Percentiles rank a stretch among this genome's conserved stretches.
Conservation (phyloP, 2,329 filamentous ascomycete genomes). For the Metarhizium anisopliae region DNA sequence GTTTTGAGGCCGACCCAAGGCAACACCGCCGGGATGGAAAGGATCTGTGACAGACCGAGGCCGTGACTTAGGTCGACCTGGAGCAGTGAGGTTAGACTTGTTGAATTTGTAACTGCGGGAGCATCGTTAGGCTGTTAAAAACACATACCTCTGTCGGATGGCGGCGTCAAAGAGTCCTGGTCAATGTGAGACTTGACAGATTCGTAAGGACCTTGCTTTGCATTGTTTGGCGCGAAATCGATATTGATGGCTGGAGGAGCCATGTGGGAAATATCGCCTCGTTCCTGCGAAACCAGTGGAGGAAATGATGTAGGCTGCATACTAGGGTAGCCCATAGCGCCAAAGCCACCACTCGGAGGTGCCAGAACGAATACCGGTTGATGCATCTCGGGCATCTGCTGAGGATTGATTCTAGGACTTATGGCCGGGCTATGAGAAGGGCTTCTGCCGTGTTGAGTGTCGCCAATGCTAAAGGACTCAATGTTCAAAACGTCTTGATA, state of each 20-base stretch:
- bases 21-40: conserved; percentile 39
- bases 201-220: conserved; percentile 22
- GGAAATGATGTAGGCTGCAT: conserved; percentile 39
- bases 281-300: conserved; percentile 35
- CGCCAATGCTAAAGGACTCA: conserved; percentile 71
- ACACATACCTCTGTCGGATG: conserved; percentile 59
- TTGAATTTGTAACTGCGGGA: not conserved
- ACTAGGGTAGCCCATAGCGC: conserved; percentile 21
- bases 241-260: conserved; percentile 93
- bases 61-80: conserved; percentile 39
- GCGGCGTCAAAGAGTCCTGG: conserved; percentile 75
- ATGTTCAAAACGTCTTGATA: conserved; percentile 75
- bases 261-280: conserved; percentile 64
- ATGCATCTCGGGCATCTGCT: conserved; percentile 43
- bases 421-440: conserved; percentile 68
- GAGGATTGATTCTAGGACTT: conserved; percentile 51
- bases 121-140: not conserved
- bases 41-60: conserved; percentile 52
- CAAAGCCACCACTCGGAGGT: conserved; percentile 29
- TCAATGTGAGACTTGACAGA: conserved; percentile 57
- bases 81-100: conserved; percentile 2
- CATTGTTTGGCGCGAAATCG: conserved; percentile 74
- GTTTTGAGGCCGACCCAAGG: conserved; percentile 30
- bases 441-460: conserved; percentile 68
- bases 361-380: conserved; percentile 37